phyloP scores from a whole-genome alignment of 345 rosid species.

The Populus simonii region DNA sequence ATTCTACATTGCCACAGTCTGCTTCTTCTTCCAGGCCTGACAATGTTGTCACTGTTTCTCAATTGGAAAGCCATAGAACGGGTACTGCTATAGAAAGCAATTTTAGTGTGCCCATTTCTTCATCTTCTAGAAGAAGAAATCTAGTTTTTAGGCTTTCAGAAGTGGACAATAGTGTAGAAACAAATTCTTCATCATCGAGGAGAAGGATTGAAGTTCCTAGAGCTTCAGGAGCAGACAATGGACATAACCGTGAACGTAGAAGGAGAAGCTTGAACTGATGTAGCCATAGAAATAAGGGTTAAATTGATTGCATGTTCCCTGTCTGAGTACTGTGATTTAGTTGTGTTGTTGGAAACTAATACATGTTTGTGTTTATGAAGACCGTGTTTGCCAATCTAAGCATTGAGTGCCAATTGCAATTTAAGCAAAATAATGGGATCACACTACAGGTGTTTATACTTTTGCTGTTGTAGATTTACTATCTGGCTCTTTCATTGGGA shows the following conservation, averaged over 20 bases:
- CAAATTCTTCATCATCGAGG: conserved; percentile 10
- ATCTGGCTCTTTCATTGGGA: background rate
- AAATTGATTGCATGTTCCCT: background rate
- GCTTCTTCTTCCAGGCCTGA: conserved; percentile 19
- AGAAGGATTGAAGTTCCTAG: conserved; percentile 7
- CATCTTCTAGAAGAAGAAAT: conserved; percentile 11
- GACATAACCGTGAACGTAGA: background rate
- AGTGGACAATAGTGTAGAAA: background rate
- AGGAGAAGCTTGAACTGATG: conserved; percentile 17
- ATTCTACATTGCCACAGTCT: conserved; percentile 13
- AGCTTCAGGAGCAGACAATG: conserved; percentile 2
- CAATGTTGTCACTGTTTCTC: conserved; percentile 11
- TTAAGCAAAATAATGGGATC: background rate
- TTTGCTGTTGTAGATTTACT: background rate
- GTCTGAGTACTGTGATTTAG: background rate
- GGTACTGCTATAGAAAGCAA: background rate
- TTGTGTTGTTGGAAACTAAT: background rate
- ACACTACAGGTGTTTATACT: background rate
- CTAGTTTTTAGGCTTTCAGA: conserved; percentile 4
- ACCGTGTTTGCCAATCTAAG: background rate
- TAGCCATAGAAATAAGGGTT: background rate
- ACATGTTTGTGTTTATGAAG: background rate
- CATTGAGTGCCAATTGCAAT: background rate
- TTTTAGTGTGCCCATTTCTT: background rate
- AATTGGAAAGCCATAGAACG: background rate